Conservation (phyloP, 768 basidiomycete genomes). For the Cyclocybe aegerita region DNA sequence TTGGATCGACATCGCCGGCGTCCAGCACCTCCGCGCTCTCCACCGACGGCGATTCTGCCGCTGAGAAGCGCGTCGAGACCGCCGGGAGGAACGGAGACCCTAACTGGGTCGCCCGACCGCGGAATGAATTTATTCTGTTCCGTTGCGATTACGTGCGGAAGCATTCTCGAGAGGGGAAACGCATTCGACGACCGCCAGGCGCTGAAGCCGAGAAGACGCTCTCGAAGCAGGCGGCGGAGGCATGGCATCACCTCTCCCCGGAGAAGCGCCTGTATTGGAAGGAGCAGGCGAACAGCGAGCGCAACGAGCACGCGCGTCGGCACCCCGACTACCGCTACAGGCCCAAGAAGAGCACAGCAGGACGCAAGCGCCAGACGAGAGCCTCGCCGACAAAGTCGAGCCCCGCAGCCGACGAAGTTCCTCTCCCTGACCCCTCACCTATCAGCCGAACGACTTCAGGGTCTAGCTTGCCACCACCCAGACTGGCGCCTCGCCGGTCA, state of each 20-base stretch:
- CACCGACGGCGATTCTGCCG: conserved; percentile 16
- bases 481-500: conserved; percentile 6
- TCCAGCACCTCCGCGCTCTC: conserved; percentile 24
- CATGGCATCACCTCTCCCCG: conserved; percentile 61
- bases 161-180: conserved; percentile 38
- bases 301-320: conserved; percentile 51
- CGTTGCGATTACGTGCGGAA: conserved; percentile 61
- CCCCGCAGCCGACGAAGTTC: background rate
- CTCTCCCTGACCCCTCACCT: background rate
- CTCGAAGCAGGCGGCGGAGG: conserved; percentile 75
- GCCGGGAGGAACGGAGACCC: conserved; percentile 41
- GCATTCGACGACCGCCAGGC: conserved; percentile 33
- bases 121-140: conserved; percentile 74
- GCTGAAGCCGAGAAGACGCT: conserved; percentile 50
- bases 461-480: background rate
- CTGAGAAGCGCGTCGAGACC: conserved; percentile 7
- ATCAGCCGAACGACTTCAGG: background rate
- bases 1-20: conserved; percentile 14
- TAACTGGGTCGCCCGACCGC: conserved; percentile 63
- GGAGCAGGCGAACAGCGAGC: conserved; percentile 53
- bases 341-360: conserved; percentile 43
- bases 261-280: conserved; percentile 52
- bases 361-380: conserved; percentile 24
- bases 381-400: conserved; percentile 15
- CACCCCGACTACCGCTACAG: conserved; percentile 67